Evolutionary conservation across 2,329 filamentous ascomycete genomes (phyloP), one percentile per base, ranked within the genome.

Genomic region (Curvularia hawaiiensis): DNA sequence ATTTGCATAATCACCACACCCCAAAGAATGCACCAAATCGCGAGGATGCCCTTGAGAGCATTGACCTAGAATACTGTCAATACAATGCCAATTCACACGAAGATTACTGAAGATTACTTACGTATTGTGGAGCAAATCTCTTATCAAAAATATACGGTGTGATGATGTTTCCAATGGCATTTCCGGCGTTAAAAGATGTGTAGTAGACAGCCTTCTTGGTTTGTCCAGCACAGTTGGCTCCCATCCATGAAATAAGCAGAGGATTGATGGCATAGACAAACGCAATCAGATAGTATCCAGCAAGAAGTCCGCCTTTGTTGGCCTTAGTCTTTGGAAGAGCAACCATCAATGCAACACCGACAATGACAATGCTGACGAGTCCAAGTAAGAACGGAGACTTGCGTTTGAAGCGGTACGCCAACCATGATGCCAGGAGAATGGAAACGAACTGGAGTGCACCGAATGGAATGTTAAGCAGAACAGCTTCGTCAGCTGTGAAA

Each of bases 191-290:
- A 78, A 85, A 90, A 0, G 88, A 75, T 0, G 83, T 84, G 81
- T 89, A 86, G 39, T 86, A 81, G 48, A 84, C 79, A 0, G 85
- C 86, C 67, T 88, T 88, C 74, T 90, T 90, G 3, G 87, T 89
- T 16, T 83, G 84, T 7, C 88, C 88, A 0, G 81, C 88, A 0
- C 86, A 89, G 70, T 90, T 90, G 8, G 83, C 85, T 6, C 90
- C 82, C 56, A 90, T 86, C 88, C 88, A 91, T 0, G 85, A 82
- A 0, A 90, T 84, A 26, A 89, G 83, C 10, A 90, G 77, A 0
- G 87, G 87, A 64, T 88, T 89, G 1, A 83, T 85, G 1, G 85
- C 86, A 59, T 86, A 90, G 9, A 90, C 76, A 70, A 89, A 90
- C 0, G 86, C 84, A 0, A 84, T 88, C 52, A 90, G 75, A 71